phyloP scores from a whole-genome alignment of 768 basidiomycete species.

The Lactarius evosmus region DNA sequence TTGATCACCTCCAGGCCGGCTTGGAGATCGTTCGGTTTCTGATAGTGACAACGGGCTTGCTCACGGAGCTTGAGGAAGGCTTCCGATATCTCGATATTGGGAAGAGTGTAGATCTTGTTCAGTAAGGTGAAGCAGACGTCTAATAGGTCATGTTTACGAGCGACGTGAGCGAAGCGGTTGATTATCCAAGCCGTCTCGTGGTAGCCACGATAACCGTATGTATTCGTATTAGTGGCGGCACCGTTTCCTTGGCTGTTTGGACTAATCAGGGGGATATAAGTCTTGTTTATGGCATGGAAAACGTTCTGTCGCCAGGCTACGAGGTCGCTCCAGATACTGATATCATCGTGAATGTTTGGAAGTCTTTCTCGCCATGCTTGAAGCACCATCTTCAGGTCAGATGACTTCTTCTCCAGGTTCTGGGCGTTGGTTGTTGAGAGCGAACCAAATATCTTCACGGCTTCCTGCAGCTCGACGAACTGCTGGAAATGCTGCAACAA shows the following conservation, averaged over 20 bases:
- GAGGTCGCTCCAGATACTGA: conserved; percentile 98
- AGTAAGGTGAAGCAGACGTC: conserved; percentile 94
- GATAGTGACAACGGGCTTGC: conserved; percentile 97
- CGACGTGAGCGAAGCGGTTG: conserved; percentile 98
- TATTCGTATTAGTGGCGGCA: conserved; percentile 59
- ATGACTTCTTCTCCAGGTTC: conserved; percentile 93
- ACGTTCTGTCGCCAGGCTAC: conserved; percentile 99
- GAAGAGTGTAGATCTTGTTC: conserved; percentile 96
- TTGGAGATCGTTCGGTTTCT: conserved; percentile 88
- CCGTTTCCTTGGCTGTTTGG: conserved; percentile 47
- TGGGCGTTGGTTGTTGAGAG: conserved; percentile 79
- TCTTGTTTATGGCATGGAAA: conserved; percentile 94
- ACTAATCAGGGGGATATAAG: conserved; percentile 87
- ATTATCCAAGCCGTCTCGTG: conserved; percentile 99
- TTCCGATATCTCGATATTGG: conserved; percentile 99
- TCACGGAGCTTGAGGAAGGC: conserved; percentile 98
- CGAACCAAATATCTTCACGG: conserved; percentile 90
- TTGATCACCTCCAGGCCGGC: conserved; percentile 98
- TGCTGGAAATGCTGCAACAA: conserved; percentile 98
- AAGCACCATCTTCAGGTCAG: conserved; percentile 93
- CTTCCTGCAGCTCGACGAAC: conserved; percentile 96
- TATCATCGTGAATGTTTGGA: conserved; percentile 94
- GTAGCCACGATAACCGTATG: conserved; percentile 91
- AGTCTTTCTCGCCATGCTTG: conserved; percentile 96
- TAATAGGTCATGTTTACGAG: conserved; percentile 91